Evolutionary conservation across 1,284 basidiomycete genomes (phyloP), one percentile per base, ranked within the genome.

Genomic region (Porodaedalea pini): DNA sequence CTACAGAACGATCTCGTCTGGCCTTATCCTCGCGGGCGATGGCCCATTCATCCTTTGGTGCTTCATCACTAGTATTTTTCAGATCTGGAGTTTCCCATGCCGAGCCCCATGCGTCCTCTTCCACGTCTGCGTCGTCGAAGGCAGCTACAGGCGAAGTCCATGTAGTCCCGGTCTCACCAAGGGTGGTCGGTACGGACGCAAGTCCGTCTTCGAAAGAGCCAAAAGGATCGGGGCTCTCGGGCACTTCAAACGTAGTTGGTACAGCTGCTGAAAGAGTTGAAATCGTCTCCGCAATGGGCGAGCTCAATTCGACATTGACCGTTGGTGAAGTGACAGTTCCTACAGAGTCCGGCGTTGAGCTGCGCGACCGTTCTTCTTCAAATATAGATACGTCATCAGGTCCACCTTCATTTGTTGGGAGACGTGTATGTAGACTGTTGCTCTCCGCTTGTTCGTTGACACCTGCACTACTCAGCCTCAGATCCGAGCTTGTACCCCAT

Each of bases 41-140:
- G 62, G 85, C 84, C 87, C 88, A 89, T 68, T 86, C 83, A 64
- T 89, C 86, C 39, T 59, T 52, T 1, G 62, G 61, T 4, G 60
- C 67, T 2, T 64, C 62, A n/a, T 62, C 61, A 8, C 59, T 52
- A 34, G 54, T 60, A 2, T 60, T 50, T 27, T 60, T 55, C 7
- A 59, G 31, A 19, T 59, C 40, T 4, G 63, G 60, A 17, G 58
- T 62, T 2, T 60, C 64, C 78, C 77, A 79, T 11, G 78, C 69
- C 8, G 76, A 64, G 34, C 69, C 75, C 84, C 85, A 87, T 37
- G 73, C 73, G 45, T 77, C 73, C 13, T 71, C 70, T 51, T 68
- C 71, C 10, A 65, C 58, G 58, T 65, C 45, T 36, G 67, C 62
- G 21, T 65, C 61, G 27, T 69, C 61, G 11, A 76, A 70, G 10